phyloP scores from a whole-genome alignment of 1,139 yeast species.

The Lodderomyces pseudojiufengensis region DNA sequence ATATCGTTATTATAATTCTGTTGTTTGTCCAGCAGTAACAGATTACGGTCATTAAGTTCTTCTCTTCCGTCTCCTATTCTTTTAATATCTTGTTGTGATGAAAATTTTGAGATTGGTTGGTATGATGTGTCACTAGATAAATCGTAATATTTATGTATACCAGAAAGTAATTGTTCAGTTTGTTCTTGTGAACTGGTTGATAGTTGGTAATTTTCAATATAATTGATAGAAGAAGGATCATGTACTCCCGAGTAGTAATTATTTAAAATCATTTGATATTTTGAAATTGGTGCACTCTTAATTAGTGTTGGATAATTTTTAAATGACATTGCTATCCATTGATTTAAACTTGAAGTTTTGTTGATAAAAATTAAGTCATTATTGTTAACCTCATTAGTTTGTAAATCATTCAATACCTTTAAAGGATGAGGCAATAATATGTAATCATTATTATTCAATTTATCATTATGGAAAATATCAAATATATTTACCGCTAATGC shows the following conservation, averaged over 20 bases:
- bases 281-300: slow-evolving; percentile 70
- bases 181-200: slow-evolving; percentile 14
- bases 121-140: slow-evolving; percentile 31
- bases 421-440: slow-evolving; percentile 67
- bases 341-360: slow-evolving; percentile 52
- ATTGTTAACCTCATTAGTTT: slow-evolving; percentile 23
- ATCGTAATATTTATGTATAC: slow-evolving; percentile 47
- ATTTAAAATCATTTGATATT: slow-evolving; percentile 43
- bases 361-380: slow-evolving; percentile 57
- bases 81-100: slow-evolving; percentile 14
- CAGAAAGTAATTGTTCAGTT: slow-evolving; percentile 41
- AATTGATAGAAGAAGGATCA: slow-evolving; percentile 8
- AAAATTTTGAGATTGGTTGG: slow-evolving; percentile 36
- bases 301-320: slow-evolving; percentile 74
- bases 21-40: neutral
- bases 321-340: slow-evolving; percentile 89
- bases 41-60: slow-evolving; percentile 1
- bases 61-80: slow-evolving; percentile 27
- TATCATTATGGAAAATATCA: slow-evolving; percentile 52
- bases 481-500: slow-evolving; percentile 68
- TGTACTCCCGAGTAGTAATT: slow-evolving; percentile 12
- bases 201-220: slow-evolving; percentile 20
- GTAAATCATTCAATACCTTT: slow-evolving; percentile 37
- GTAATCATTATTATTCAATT: slow-evolving; percentile 23
- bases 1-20: slow-evolving; percentile 1